Base-by-base conservation (phyloP, 148 eudicot species). In the Amaranthus cruentus region DNA sequence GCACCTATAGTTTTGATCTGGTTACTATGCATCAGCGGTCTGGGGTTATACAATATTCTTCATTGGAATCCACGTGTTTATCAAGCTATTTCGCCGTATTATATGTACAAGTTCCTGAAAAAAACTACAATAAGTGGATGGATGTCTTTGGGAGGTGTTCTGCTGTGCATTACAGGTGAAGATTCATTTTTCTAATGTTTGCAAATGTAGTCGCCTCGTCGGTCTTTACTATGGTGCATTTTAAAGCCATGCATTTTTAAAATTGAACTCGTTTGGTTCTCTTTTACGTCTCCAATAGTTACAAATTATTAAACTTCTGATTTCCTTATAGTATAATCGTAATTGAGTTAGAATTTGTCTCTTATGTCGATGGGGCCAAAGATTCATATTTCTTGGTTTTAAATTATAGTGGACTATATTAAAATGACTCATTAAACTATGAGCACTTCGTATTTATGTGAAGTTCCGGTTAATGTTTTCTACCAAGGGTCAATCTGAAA, bases 131-230 rank as follows among this genome's bases (percentile, higher is more conserved):
- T 85, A 68, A 64, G 88, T 14, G 98, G 98, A 44, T 93, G 98
- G 98, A 93, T 93, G 98, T 93, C 98, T 57, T 73, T 93, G 72
- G 98, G 98, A 73, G 98, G 98, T 58, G 88, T 93, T 66, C 75
- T 93, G 70, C 71, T 93, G 69, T 93, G 98, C 82, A 90, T 93
- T 52, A 93, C 98, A 80, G 98, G 98, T 93, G 81, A 73, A 49
- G 66, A 14, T 50, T 53, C 58, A 47, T 66, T n/a, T 57, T 28
- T 28, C 38, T 28, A 28, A 28, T 28, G 38, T 28, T 28, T 28
- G 38, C 62, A 6, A 6, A 10, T 9, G 55, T 11, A 18, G 7
- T 44, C 38, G 38, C 38, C 38, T 28, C 38, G 7, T 44, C 42
- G 7, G 13, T 13, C 38, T 47, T 56, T 18, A 67, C 21, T 7